Evolutionary conservation across 148 eudicot species (phyloP), one percentile per base, ranked within the genome.

Genomic region (Persicaria tinctoria): DNA sequence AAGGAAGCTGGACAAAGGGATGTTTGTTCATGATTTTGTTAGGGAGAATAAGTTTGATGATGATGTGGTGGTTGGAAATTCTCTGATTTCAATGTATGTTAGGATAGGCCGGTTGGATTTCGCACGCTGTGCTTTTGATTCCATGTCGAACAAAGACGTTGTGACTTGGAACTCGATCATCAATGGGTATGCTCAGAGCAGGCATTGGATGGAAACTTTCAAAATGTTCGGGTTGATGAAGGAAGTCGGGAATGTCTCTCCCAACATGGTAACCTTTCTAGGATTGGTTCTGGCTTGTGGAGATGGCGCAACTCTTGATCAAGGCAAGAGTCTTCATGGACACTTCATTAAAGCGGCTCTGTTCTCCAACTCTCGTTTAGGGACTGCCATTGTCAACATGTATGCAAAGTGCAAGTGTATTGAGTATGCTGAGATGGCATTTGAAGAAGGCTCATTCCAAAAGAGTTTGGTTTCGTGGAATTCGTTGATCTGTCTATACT

Each of bases 381-480:
- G 87, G 68, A 84, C 81, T 8, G 73, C 87, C 32, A 70, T 80
- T 76, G 75, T 82, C 74, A 77, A 80, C 72, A 82, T 84, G 87
- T 84, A 84, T 77, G 83, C 87, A 1, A 82, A 84, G 62, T 84
- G 83, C 68, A 79, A 79, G 55, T 78, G 62, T 9, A 56, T 78
- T 75, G 78, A 77, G 70, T 76, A 23, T 75, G 87, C 87, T 18
- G 78, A 74, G 66, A 54, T 55, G 56, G 76, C 74, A 71, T 84
- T 84, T 78, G 69, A 82, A 68, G 81, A 82, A 51, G 79, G 71
- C 14, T 44, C 54, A 44, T 75, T 78, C 45, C 77, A 57, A 23
- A 85, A 80, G 80, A 82, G 80, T 63, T 71, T 82, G 56, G 83
- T 85, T 51, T 80, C 83, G 2, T 85, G 85, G 87, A 85, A 85